A percentile compares a stretch with the other conserved stretches of the same genome.
These are phyloP conservation scores for Cladosporium colombiae DNA, from an alignment of 2,329 filamentous ascomycete species.

Conservation along the genomic window DNA sequence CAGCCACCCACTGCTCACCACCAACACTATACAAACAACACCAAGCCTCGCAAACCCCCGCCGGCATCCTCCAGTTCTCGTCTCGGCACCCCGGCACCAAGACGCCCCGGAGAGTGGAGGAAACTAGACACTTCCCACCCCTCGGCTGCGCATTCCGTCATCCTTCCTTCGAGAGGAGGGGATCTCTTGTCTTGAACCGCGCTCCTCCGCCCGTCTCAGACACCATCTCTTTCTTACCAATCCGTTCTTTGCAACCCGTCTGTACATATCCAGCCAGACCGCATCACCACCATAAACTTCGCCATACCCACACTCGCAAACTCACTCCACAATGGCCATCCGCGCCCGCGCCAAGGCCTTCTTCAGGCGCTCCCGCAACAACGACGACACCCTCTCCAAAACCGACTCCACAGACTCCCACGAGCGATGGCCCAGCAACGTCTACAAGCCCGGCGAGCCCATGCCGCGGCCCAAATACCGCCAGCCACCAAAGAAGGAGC, in stretches of 20 bases:
- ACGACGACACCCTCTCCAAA: conserved; percentile 29
- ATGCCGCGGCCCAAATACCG: conserved; percentile 55
- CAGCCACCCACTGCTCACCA: background rate
- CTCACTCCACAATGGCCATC: conserved; percentile 43
- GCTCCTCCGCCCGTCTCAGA: background rate
- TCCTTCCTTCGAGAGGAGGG: conserved; percentile 12
- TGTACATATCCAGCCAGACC: background rate
- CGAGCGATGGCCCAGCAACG: conserved; percentile 43
- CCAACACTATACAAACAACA: background rate
- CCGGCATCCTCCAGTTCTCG: conserved; percentile 2
- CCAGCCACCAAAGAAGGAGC: conserved; percentile 50
- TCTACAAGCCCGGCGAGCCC: conserved; percentile 54
- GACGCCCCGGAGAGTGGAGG: conserved; percentile 10
- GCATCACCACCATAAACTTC: background rate
- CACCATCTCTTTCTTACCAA: conserved; percentile 2
- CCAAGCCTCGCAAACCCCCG: background rate
- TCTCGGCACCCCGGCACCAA: conserved; percentile 16
- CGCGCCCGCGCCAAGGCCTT: conserved; percentile 49
- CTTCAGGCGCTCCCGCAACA: conserved; percentile 38
- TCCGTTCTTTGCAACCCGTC: background rate
- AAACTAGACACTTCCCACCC: background rate
- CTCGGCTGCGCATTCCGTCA: conserved; percentile 18
- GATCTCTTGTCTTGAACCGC: conserved; percentile 10
- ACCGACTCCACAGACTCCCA: conserved; percentile 32
- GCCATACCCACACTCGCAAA: background rate